Base-by-base conservation (phyloP, 2,329 filamentous ascomycete species). In the Phialophora chinensis region DNA sequence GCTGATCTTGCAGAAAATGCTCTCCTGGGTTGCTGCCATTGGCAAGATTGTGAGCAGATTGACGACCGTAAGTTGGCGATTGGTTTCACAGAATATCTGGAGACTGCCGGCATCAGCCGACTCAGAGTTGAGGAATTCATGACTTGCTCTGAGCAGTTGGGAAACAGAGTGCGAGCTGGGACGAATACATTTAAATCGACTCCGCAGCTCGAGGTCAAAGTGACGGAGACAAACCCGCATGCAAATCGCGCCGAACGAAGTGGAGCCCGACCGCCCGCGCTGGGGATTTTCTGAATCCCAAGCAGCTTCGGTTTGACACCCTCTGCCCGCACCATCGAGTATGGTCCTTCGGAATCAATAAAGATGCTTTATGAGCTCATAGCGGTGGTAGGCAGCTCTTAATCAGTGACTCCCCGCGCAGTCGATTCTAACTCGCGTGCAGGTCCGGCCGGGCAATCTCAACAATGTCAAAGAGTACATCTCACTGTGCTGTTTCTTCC, bases 361-460 rank as follows among this genome's bases (percentile, higher is more conserved):
- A 74, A 79, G 72, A 97, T 99, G 95, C 84, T 99, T 82, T 99
- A 99, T 85, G 95, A 99, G 84, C 84, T 98, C 76, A 95, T 99
- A 80, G 95, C 91, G 79, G 90, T 97, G 82, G 95, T 97, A 83
- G 75, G 90, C 38, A 44, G 38, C 6, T 8, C 38, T 44, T 44
- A 17, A 7, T 3, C 17, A 44, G 17, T n/a, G 17, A 8, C 38
- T 44, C 7, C 17, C 38, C 6, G 17, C 5, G 5, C 17, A 44
- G 8, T 44, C 38, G 38, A n/a, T 44, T n/a, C 38, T 44, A 44
- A 44, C 14, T n/a, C 17, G 38, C 35, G 54, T 66, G 49, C 77
- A 98, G 95, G 93, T 96, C 83, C 94, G 95, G 77, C 92, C 93
- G 73, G 92, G 92, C 85, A 94, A 88, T 81, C 83, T 97, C 77